Conservation (phyloP, 2,329 filamentous ascomycete species). For the Ceratocystis colombiana region DNA sequence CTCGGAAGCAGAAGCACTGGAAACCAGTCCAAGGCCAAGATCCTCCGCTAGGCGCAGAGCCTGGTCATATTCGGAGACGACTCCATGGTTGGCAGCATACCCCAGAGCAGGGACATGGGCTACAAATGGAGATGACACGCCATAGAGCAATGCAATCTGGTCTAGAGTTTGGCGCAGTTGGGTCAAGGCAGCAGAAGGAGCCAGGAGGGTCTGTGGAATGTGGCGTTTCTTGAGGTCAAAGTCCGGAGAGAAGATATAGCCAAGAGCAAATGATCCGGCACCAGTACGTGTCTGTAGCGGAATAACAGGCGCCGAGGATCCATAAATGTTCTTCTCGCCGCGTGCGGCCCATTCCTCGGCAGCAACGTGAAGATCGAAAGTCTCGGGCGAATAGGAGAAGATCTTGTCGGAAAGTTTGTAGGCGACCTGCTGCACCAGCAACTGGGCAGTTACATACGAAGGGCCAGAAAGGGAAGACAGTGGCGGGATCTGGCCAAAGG, state of each 20-base stretch:
- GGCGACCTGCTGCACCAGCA: conserved; percentile 88
- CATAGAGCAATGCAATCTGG: conserved; percentile 83
- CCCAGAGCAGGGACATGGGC: conserved; percentile 87
- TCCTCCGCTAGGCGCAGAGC: conserved; percentile 78
- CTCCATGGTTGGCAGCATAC: conserved; percentile 57
- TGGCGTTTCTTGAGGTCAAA: conserved; percentile 86
- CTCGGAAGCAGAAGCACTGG: conserved; percentile 80
- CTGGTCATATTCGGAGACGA: conserved; percentile 79
- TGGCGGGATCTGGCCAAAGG: conserved; percentile 47
- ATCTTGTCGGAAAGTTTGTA: conserved; percentile 94
- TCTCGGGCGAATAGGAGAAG: conserved; percentile 91
- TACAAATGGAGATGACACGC: conserved; percentile 83
- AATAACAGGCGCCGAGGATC: conserved; percentile 66
- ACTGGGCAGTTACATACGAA: conserved; percentile 86
- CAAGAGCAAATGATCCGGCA: conserved; percentile 81
- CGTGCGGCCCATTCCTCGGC: conserved; percentile 64
- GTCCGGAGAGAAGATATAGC: conserved; percentile 96
- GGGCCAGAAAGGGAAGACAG: conserved; percentile 64
- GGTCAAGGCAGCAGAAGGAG: conserved; percentile 70
- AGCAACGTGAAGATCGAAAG: conserved; percentile 80
- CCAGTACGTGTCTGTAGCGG: conserved; percentile 79
- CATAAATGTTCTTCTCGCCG: conserved; percentile 68
- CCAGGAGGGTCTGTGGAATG: conserved; percentile 82
- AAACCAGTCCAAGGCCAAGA: conserved; percentile 73
- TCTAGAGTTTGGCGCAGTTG: conserved; percentile 77